phyloP scores from a whole-genome alignment of 2,329 filamentous ascomycete species.

The Truncatella angustata region DNA sequence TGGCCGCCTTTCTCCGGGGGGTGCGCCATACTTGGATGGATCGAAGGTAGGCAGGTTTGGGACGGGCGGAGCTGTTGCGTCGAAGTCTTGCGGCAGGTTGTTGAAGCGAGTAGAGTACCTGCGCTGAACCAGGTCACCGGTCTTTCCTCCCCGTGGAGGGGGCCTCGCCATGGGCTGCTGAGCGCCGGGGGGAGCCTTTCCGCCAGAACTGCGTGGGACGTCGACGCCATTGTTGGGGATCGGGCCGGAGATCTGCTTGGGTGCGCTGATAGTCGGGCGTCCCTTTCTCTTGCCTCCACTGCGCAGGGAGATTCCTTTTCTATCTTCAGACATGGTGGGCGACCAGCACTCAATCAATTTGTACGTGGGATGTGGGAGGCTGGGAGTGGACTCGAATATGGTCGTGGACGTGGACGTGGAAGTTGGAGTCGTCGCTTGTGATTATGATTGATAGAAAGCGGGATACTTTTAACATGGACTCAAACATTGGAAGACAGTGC shows the following conservation, averaged over 20 bases:
- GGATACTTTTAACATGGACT: too few species aligned
- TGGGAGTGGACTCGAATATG: background rate
- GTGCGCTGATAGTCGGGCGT: conserved; percentile 61
- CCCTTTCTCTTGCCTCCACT: conserved; percentile 59
- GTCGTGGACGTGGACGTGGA: too few species aligned
- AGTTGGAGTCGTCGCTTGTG: too few species aligned
- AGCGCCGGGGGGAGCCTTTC: conserved; percentile 5
- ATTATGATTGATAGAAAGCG: too few species aligned
- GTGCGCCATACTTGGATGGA: conserved; percentile 49
- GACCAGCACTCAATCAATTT: too few species aligned
- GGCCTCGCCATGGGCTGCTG: conserved; percentile 40
- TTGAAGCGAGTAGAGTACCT: conserved; percentile 94
- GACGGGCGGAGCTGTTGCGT: conserved; percentile 67
- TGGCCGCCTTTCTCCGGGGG: conserved; percentile 43
- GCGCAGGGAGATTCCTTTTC: conserved; percentile 61
- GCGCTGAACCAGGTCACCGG: conserved; percentile 84
- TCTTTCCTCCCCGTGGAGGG: conserved; percentile 58
- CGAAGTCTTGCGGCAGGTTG: conserved; percentile 67
- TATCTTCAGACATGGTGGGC: conserved; percentile 58
- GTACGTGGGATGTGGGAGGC: background rate
- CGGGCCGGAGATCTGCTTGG: conserved; percentile 61
- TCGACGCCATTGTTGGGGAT: conserved; percentile 50
- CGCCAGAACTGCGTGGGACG: conserved; percentile 31
- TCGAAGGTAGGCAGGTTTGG: conserved; percentile 63
- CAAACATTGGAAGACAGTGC: too few species aligned